Percentiles rank a stretch among this genome's conserved stretches.
Conservation (phyloP, 805 yeast genomes). For the Isabelozyma heimii region DNA sequence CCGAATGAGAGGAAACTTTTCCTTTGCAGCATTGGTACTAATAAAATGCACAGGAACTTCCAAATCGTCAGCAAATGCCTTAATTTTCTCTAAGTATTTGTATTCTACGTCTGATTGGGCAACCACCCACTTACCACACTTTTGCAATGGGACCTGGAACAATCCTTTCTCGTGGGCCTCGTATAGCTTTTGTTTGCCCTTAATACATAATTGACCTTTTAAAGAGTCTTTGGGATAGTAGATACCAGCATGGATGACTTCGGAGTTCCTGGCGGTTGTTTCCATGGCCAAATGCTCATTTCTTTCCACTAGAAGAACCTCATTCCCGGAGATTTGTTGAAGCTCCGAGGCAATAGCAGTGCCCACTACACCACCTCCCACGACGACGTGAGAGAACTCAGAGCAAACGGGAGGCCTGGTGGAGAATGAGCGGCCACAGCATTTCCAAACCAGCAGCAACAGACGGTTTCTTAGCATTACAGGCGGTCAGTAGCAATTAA, state of each 20-base stretch:
- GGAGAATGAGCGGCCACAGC: not conserved
- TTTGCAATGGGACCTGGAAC: slow-evolving; percentile 47
- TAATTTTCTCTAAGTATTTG: slow-evolving; percentile 54
- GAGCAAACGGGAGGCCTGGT: not conserved
- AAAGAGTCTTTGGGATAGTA: slow-evolving; percentile 72
- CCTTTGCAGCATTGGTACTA: slow-evolving; percentile 40
- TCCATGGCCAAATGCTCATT: slow-evolving; percentile 68
- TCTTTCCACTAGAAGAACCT: slow-evolving; percentile 68
- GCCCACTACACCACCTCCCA: slow-evolving; percentile 88
- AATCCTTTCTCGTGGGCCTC: slow-evolving; percentile 35
- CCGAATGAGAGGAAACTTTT: slow-evolving; percentile 61
- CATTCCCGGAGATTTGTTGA: slow-evolving; percentile 38
- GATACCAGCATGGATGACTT: slow-evolving; percentile 89
- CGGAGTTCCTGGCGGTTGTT: slow-evolving; percentile 87
- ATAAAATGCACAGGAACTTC: slow-evolving; percentile 61
- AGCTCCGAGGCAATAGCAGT: slow-evolving; percentile 76
- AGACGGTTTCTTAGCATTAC: no score
- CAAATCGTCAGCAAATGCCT: slow-evolving; percentile 46
- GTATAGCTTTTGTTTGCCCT: slow-evolving; percentile 72
- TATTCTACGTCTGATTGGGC: slow-evolving; percentile 71
- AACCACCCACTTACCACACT: slow-evolving; percentile 84
- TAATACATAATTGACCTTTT: slow-evolving; percentile 67
- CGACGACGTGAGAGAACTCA: slow-evolving; percentile 68
- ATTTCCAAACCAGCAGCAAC: not conserved
- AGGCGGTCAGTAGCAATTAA: no score